phyloP scores from a whole-genome alignment of 768 basidiomycete species.

The Suillus subluteus region DNA sequence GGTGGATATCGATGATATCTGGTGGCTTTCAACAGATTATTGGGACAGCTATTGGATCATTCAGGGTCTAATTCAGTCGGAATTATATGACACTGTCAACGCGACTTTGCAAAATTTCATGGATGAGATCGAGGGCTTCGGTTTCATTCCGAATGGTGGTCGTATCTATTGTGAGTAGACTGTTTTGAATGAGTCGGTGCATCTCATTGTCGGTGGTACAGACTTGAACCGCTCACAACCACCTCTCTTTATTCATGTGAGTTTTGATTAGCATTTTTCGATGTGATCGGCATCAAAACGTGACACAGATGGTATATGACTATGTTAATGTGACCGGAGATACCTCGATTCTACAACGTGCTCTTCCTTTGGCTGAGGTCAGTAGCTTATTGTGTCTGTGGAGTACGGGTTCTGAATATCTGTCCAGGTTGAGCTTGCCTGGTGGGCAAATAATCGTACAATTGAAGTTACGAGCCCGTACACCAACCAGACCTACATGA shows the following conservation, averaged over 20 bases:
- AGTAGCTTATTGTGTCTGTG: constrained; percentile 14
- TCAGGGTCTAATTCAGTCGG: constrained; percentile 82
- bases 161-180: constrained; percentile 74
- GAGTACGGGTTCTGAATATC: background rate
- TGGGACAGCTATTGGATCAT: constrained; percentile 86
- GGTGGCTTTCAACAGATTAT: constrained; percentile 42
- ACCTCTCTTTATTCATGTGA: constrained; percentile 81
- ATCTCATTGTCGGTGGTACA: constrained; percentile 27
- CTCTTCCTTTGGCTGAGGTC: constrained; percentile 84
- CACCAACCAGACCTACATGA: constrained; percentile 62
- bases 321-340: constrained; percentile 79
- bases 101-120: constrained; percentile 90
- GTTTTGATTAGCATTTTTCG: constrained; percentile 17
- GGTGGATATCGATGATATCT: background rate
- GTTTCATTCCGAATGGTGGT: constrained; percentile 95
- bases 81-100: constrained; percentile 73
- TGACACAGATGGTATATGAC: constrained; percentile 78
- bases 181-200: background rate
- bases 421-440: constrained; percentile 71
- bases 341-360: constrained; percentile 72
- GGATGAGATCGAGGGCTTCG: constrained; percentile 84
- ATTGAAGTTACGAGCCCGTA: constrained; percentile 69
- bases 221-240: constrained; percentile 93
- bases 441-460: constrained; percentile 82
- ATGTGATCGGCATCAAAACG: background rate